These are phyloP conservation scores for Claviceps citrina DNA, from an alignment of 2,329 filamentous ascomycete species.

Conservation along the genomic window DNA sequence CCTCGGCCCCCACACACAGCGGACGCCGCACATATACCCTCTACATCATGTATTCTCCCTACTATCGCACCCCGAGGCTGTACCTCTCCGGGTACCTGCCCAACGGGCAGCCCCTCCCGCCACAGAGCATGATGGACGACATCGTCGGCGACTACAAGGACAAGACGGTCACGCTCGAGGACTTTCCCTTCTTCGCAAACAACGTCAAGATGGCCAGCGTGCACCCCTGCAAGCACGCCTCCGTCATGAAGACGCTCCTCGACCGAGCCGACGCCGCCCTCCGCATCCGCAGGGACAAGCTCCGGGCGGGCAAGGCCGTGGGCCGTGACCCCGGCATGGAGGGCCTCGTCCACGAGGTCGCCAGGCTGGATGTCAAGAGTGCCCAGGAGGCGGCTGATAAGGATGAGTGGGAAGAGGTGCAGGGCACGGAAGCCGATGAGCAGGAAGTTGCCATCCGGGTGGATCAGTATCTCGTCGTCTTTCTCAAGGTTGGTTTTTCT, in stretches of 20 bases:
- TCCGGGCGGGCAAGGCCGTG: constrained; percentile 40
- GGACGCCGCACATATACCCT: constrained; percentile 87
- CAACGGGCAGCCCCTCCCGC: constrained; percentile 64
- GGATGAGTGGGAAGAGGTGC: constrained; percentile 52
- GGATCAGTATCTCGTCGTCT: constrained; percentile 80
- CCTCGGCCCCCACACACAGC: constrained; percentile 34
- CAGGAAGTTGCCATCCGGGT: constrained; percentile 65
- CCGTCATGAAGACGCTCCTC: constrained; percentile 93
- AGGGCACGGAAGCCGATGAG: constrained; percentile 47
- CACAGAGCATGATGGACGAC: constrained; percentile 86
- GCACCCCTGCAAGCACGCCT: constrained; percentile 92
- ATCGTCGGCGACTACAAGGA: constrained; percentile 94
- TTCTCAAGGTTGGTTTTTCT: constrained; percentile 59
- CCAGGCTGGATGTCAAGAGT: constrained; percentile 42
- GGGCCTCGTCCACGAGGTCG: constrained; percentile 69
- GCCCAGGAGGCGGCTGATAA: constrained; percentile 36
- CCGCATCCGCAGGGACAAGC: constrained; percentile 73
- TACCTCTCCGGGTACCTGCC: constrained; percentile 84
- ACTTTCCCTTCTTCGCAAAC: constrained; percentile 88
- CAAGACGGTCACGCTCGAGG: constrained; percentile 95
- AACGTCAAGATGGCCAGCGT: constrained; percentile 92
- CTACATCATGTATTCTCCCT: constrained; percentile 95
- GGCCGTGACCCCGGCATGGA: constrained; percentile 52
- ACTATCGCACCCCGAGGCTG: constrained; percentile 88
- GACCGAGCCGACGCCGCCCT: constrained; percentile 89